Evolutionary conservation across 192 early-diverging fungal species (phyloP).

Genomic region (Podochytrium sp.): DNA sequence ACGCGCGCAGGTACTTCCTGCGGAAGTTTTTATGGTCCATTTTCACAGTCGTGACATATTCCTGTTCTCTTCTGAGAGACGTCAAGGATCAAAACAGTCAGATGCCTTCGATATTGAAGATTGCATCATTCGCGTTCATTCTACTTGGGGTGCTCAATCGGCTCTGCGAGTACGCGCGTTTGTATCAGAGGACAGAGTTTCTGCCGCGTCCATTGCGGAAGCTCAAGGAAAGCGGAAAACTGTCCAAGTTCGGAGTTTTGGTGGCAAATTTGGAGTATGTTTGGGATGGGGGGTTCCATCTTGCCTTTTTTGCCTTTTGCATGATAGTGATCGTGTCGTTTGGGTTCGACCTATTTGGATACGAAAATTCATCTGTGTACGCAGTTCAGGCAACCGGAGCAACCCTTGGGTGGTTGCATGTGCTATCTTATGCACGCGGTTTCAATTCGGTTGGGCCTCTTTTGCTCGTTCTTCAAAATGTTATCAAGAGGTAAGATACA

Average conservation of each 20-base stretch:
- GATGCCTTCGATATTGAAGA: neutral
- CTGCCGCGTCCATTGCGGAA: neutral
- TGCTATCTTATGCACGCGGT: neutral
- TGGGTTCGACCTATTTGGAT: neutral
- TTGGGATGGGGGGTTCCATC: neutral
- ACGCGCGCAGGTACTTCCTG: conserved; percentile 9
- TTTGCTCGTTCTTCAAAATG: neutral
- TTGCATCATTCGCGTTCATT: too few relatives aligned
- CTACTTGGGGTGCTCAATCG: neutral
- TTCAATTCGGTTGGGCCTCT: conserved; percentile 1
- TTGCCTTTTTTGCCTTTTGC: neutral
- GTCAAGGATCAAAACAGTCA: neutral
- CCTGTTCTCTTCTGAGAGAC: neutral
- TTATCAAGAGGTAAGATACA: neutral
- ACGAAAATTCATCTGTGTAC: neutral
- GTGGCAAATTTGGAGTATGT: neutral
- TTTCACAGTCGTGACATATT: neutral
- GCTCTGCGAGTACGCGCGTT: neutral
- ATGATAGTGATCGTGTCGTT: neutral
- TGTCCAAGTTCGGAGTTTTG: too few relatives aligned
- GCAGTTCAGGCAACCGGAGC: neutral
- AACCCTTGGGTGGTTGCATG: neutral
- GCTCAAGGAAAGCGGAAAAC: too few relatives aligned
- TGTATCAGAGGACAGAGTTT: neutral
- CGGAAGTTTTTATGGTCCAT: neutral